Percentiles rank a stretch among this genome's conserved stretches.
Evolutionary conservation across 2,329 filamentous ascomycete species (phyloP).

Genomic region (Talaromyces marneffei): DNA sequence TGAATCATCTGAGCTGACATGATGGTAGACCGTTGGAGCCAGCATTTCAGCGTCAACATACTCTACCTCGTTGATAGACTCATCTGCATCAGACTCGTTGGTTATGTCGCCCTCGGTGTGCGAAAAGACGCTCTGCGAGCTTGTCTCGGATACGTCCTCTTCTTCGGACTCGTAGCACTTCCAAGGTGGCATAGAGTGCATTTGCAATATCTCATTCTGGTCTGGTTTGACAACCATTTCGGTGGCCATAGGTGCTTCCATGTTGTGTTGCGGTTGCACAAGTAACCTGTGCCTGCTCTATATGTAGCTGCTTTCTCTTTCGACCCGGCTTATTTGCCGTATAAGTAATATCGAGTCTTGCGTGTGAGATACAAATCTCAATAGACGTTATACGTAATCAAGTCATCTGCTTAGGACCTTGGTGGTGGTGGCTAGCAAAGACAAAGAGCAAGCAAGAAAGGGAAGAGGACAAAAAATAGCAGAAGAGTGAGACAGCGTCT

Average conservation of each 20-base stretch:
- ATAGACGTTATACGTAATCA: neutral
- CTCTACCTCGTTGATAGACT: neutral
- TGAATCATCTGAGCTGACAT: neutral
- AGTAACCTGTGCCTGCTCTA: neutral
- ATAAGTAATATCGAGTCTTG: neutral
- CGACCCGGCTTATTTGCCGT: too few relatives aligned
- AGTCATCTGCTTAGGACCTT: neutral
- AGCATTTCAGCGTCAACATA: neutral
- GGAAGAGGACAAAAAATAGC: neutral
- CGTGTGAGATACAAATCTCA: neutral
- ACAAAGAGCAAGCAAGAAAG: neutral
- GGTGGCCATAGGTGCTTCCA: conserved; percentile 10
- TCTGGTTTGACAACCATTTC: conserved; percentile 23
- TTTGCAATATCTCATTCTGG: conserved; percentile 22
- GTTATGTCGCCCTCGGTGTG: conserved; percentile 24
- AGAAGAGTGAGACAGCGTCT: neutral
- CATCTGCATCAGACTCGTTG: conserved; percentile 5
- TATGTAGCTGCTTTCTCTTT: neutral
- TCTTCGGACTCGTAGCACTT: conserved; percentile 36
- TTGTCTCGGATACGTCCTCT: conserved; percentile 35
- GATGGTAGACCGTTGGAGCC: conserved; percentile 15
- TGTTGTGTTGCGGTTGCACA: neutral
- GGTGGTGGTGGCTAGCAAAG: neutral
- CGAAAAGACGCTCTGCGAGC: conserved; percentile 29
- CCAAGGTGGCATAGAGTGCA: conserved; percentile 28